phyloP scores from a whole-genome alignment of 306 rosid genomes.

The Vigna nakashimae region DNA sequence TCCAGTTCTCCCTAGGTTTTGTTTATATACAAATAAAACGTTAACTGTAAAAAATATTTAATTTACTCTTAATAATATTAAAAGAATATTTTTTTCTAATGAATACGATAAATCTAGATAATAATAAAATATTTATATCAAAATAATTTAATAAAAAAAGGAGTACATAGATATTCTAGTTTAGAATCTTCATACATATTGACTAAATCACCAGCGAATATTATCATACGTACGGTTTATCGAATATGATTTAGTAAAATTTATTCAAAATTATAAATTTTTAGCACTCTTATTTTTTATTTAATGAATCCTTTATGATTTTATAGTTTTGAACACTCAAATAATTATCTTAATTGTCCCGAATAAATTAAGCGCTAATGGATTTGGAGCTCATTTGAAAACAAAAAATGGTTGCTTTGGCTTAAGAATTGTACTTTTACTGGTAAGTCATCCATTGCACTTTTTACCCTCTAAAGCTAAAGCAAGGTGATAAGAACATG shows the following conservation, averaged over 20 bases:
- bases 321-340: neutral
- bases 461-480: neutral
- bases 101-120: too few species aligned
- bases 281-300: neutral
- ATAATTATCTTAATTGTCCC: neutral
- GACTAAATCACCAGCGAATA: neutral
- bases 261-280: neutral
- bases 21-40: neutral
- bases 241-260: neutral
- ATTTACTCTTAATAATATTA: too few species aligned
- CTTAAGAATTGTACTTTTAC: neutral
- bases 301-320: neutral
- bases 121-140: too few species aligned
- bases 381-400: neutral
- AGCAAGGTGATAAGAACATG: constrained; percentile 14
- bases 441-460: neutral
- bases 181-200: too few species aligned
- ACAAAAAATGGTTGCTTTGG: neutral
- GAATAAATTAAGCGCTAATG: neutral
- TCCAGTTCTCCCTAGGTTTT: neutral
- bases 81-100: too few species aligned
- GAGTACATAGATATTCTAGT: too few species aligned
- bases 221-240: neutral
- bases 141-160: too few species aligned
- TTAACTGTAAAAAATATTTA: neutral